Evolutionary conservation across 2,329 filamentous ascomycete genomes (phyloP), one percentile per base, ranked within the genome.

Genomic region (Ophiostoma tasmaniense): DNA sequence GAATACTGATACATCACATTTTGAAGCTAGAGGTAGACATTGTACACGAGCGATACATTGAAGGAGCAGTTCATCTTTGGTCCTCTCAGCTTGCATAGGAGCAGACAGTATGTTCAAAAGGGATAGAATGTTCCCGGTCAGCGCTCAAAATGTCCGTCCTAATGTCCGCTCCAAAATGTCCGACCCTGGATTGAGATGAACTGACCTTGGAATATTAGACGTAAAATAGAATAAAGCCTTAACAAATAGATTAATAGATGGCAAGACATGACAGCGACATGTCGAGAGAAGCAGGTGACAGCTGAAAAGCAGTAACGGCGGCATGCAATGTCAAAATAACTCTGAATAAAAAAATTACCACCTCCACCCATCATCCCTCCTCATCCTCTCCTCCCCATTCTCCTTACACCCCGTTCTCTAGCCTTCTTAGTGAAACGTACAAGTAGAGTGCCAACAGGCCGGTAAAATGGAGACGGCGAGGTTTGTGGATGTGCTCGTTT

Each of bases 401-500:
- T 25, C 20, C 33, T 68, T 35, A 22, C 42, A n/a, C 22, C 33
- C 67, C n/a, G 6, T 25, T 22, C 7, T 25, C 50, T 22, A 13
- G 22, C 42, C 37, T 17, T 50, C 59, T 28, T 69, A 50, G 68
- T 69, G 68, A 69, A 69, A 69, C 68, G 37, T n/a, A n/a, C n/a
- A n/a, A n/a, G n/a, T 55, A 69, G 64, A 69, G 52, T 50, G 68
- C 68, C 68, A 69, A 35, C 68, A 37, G 68, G 42, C 64, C 66
- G 68, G 68, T 66, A 69, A 50, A 69, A 61, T 61, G 61, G 62
- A 55, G 50, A 55, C 50, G 30, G 33, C 62, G 39, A 17, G 37
- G 45, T 22, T 62, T 30, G 67, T 66, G 67, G 67, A 25, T 55
- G 50, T 25, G 50, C 22, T 55, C 33, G 28, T n/a, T 62, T n/a